phyloP scores from a whole-genome alignment of 495 filamentous ascomycete species.

The Niebla homalea region DNA sequence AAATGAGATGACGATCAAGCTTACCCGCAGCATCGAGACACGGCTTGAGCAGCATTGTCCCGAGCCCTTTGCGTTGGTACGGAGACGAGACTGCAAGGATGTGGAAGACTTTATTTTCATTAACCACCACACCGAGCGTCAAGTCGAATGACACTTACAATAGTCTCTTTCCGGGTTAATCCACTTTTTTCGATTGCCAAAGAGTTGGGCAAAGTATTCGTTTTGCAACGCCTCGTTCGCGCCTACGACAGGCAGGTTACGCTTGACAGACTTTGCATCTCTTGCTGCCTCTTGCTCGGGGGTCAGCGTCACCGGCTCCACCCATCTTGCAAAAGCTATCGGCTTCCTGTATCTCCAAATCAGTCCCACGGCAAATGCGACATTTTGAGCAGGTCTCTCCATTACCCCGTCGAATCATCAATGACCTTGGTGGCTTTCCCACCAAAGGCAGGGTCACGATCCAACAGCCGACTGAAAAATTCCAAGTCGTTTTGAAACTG shows the following conservation, averaged over 20 bases:
- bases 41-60: constrained; percentile 33
- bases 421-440: constrained; percentile 7
- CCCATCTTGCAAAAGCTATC: constrained; percentile 16
- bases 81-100: constrained; percentile 32
- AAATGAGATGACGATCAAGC: no score
- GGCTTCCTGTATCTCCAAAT: constrained; percentile 3
- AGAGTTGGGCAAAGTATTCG: constrained; percentile 11
- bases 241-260: background rate
- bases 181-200: constrained; percentile 3
- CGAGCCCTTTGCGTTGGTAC: constrained; percentile 38
- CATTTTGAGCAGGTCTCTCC: background rate
- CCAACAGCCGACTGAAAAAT: background rate
- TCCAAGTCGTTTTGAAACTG: constrained; percentile 1
- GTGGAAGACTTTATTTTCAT: constrained; percentile 15
- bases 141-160: constrained; percentile 2
- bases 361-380: background rate
- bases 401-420: constrained; percentile 8
- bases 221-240: constrained; percentile 5
- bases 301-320: constrained; percentile 7
- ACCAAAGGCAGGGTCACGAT: constrained; percentile 1
- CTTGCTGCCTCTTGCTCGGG: constrained; percentile 6
- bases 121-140: background rate
- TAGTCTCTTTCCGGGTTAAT: constrained; percentile 6
- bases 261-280: background rate
- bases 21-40: constrained; percentile 37